phyloP scores from a whole-genome alignment of 1,139 yeast genomes.

The Pichia sp. region DNA sequence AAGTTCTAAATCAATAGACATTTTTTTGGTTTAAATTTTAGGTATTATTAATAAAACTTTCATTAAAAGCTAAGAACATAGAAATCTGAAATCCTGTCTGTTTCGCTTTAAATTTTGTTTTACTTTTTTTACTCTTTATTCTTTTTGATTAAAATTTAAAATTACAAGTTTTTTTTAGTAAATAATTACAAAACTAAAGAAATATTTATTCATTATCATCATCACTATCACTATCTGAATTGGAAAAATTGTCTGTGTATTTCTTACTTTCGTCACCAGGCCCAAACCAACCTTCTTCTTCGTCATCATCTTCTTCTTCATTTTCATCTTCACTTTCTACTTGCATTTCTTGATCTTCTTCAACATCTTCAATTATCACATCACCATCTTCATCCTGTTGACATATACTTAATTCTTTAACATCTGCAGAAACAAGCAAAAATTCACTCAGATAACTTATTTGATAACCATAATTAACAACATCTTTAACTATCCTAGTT shows the following conservation, averaged over 20 bases:
- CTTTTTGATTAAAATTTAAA: not conserved
- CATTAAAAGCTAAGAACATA: no score
- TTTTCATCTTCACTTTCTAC: constrained; percentile 26
- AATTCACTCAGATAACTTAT: constrained; percentile 22
- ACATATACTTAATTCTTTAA: not conserved
- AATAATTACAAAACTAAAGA: constrained; percentile 2
- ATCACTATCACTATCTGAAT: constrained; percentile 15
- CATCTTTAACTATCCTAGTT: constrained; percentile 67
- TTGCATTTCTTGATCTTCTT: constrained; percentile 19
- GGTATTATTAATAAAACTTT: not conserved
- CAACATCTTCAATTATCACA: constrained; percentile 26
- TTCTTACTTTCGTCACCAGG: constrained; percentile 30
- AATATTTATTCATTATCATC: constrained; percentile 6
- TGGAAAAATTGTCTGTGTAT: constrained; percentile 22
- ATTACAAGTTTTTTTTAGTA: not conserved
- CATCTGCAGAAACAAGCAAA: constrained; percentile 18
- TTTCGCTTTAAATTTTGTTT: not conserved
- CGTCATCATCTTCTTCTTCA: constrained; percentile 30
- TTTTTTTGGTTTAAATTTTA: not conserved
- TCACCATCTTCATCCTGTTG: constrained; percentile 18
- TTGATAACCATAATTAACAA: constrained; percentile 35
- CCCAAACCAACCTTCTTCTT: constrained; percentile 37
- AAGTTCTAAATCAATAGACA: not conserved
- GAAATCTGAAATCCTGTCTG: no score
- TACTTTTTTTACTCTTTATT: not conserved